These are phyloP conservation scores for Helicocarpus griseus DNA, from an alignment of 2,329 filamentous ascomycete genomes.

Conservation along the genomic window DNA sequence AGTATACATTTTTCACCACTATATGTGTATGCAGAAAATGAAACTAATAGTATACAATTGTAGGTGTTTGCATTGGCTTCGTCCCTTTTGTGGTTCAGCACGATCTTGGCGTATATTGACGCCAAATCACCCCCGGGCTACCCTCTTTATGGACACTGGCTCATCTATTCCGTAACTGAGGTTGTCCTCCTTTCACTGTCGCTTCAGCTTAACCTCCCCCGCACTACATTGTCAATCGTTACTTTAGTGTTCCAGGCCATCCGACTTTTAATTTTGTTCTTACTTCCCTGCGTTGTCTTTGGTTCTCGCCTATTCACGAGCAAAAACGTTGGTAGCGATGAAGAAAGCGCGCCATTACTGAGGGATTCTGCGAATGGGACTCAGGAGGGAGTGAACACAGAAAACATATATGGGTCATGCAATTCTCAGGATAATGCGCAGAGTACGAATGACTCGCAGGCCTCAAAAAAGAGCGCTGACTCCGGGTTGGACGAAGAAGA, in stretches of 20 bases:
- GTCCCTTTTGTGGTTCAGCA: constrained; percentile 53
- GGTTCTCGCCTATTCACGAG: constrained; percentile 4
- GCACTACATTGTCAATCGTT: constrained; percentile 15
- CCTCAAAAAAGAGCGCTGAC: not conserved
- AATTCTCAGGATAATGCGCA: constrained; percentile 3
- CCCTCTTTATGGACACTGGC: constrained; percentile 54
- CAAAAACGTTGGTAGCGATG: constrained; percentile 9
- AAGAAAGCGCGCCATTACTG: constrained; percentile 16
- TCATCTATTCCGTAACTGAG: constrained; percentile 50
- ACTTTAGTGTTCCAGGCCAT: constrained; percentile 9
- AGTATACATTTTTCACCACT: constrained; percentile 6
- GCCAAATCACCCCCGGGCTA: constrained; percentile 48
- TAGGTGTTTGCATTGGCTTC: constrained; percentile 52
- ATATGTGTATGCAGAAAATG: not conserved
- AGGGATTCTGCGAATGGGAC: constrained; percentile 2
- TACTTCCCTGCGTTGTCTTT: constrained; percentile 12
- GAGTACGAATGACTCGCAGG: not conserved
- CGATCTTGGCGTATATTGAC: constrained; percentile 47
- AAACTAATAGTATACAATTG: not conserved
- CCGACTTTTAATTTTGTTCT: constrained; percentile 12
- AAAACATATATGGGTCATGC: constrained; percentile 22
- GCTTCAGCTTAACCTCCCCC: constrained; percentile 18
- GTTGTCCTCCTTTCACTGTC: constrained; percentile 35
- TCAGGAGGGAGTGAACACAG: constrained; percentile 18
- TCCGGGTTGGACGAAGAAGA: not conserved